Evolutionary conservation across 768 basidiomycete genomes (phyloP).

Genomic region (Trametes maxima): DNA sequence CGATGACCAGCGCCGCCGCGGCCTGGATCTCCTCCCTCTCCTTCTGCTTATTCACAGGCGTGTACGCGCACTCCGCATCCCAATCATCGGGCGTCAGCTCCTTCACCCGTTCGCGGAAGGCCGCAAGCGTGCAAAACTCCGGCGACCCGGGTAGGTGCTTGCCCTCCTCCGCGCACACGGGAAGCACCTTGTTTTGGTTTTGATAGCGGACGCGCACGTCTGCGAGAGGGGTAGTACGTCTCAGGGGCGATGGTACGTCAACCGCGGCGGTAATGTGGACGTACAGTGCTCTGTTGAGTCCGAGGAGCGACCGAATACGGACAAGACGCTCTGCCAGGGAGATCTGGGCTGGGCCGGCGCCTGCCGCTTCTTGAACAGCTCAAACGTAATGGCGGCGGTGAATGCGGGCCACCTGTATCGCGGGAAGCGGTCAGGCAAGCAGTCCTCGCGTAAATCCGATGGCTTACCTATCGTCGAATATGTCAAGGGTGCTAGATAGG

Average conservation of each 20-base stretch:
- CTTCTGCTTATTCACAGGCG: slow-evolving; percentile 15
- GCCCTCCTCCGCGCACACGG: slow-evolving; percentile 64
- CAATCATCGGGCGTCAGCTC: slow-evolving; percentile 70
- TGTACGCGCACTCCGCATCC: slow-evolving; percentile 56
- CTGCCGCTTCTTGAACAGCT: slow-evolving; percentile 51
- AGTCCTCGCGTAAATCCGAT: neutral
- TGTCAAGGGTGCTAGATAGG: slow-evolving; percentile 64
- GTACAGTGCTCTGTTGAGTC: slow-evolving; percentile 47
- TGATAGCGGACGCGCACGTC: slow-evolving; percentile 76
- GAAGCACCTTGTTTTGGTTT: slow-evolving; percentile 63
- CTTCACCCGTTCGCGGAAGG: slow-evolving; percentile 61
- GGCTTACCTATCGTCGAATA: slow-evolving; percentile 67
- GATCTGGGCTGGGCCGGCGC: slow-evolving; percentile 15
- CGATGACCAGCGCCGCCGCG: slow-evolving; percentile 15
- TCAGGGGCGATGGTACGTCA: neutral
- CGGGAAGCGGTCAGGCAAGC: neutral
- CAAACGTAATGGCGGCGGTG: slow-evolving; percentile 73
- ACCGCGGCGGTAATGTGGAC: slow-evolving; percentile 19
- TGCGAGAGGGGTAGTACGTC: neutral
- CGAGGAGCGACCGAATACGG: slow-evolving; percentile 36
- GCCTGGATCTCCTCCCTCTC: slow-evolving; percentile 17
- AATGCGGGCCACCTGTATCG: slow-evolving; percentile 71
- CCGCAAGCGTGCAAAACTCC: slow-evolving; percentile 70
- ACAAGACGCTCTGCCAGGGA: slow-evolving; percentile 44
- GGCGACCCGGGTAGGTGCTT: slow-evolving; percentile 70